A percentile compares a stretch with the other conserved stretches of the same genome.
Conservation (phyloP, 176 grass and related monocot species). For the Raddia guianensis region DNA sequence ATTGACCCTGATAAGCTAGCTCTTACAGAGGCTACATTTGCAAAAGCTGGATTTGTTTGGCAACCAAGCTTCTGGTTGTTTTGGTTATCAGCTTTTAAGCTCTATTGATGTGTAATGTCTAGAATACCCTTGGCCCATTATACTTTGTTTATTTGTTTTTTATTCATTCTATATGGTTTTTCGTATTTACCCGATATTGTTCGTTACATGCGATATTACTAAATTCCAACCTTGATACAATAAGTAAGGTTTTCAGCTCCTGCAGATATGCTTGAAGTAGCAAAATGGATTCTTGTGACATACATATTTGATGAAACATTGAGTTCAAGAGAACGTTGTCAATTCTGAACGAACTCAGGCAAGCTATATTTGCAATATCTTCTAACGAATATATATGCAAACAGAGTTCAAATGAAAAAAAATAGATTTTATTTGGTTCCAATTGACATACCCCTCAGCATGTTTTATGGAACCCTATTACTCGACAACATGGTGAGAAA, state of each 20-base stretch:
- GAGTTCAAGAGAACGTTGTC: not conserved
- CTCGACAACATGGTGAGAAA: not conserved
- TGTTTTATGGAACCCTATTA: not conserved
- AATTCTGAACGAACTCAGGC: not conserved
- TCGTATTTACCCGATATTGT: not conserved
- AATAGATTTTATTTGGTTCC: not conserved
- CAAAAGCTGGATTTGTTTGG: too few relatives aligned
- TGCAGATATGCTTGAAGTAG: not conserved
- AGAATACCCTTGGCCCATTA: too few relatives aligned
- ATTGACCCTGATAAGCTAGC: too few relatives aligned
- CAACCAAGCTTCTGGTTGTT: too few relatives aligned
- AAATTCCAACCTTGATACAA: not conserved
- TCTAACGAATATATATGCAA: not conserved
- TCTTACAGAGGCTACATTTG: too few relatives aligned
- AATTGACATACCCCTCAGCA: not conserved
- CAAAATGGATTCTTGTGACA: not conserved
- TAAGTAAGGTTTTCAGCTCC: not conserved
- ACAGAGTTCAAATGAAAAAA: not conserved
- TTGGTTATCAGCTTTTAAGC: too few relatives aligned
- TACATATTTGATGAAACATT: not conserved
- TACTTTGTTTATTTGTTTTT: too few relatives aligned
- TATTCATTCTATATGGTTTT: not conserved
- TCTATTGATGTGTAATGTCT: too few relatives aligned
- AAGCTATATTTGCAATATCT: not conserved
- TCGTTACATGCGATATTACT: conserved; percentile 21